Percentiles rank a stretch among this genome's conserved stretches.
These are phyloP conservation scores for Magnaporthiopsis poae DNA, from an alignment of 2,329 filamentous ascomycete species.

Conservation along the genomic window DNA sequence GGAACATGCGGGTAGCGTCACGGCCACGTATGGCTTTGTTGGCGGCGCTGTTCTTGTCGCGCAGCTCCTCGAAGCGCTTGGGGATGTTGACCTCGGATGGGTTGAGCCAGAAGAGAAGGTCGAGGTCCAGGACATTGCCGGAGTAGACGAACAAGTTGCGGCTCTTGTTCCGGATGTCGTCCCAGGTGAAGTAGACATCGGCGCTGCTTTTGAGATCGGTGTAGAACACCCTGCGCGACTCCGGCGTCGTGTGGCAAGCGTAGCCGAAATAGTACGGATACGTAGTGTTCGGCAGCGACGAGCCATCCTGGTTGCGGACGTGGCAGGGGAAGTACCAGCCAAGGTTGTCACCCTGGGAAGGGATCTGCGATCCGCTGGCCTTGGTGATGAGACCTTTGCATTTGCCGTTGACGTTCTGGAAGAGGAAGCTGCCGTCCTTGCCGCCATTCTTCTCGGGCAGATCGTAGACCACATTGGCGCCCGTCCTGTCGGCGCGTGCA, in stretches of 20 bases:
- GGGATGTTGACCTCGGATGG: conserved; percentile 67
- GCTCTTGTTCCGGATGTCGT: conserved; percentile 77
- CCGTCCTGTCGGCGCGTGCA: conserved; percentile 32
- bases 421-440: conserved; percentile 91
- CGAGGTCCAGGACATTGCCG: conserved; percentile 80
- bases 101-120: conserved; percentile 87
- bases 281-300: conserved; percentile 63
- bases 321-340: conserved; percentile 97
- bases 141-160: conserved; percentile 92
- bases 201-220: conserved; percentile 54
- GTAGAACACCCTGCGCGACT: conserved; percentile 67
- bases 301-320: conserved; percentile 88
- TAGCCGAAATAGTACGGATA: conserved; percentile 73
- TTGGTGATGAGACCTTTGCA: conserved; percentile 84
- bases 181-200: conserved; percentile 93
- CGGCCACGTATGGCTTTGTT: conserved; percentile 64
- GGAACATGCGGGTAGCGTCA: conserved; percentile 82
- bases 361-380: conserved; percentile 63
- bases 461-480: conserved; percentile 77
- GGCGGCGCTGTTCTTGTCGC: conserved; percentile 50
- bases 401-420: conserved; percentile 95
- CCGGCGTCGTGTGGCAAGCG: conserved; percentile 69
- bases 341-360: conserved; percentile 65
- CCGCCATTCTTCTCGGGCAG: conserved; percentile 72
- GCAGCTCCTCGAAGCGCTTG: conserved; percentile 66